Evolutionary conservation across 495 filamentous ascomycete species (phyloP).

Genomic region (Beverwykella pulmonaria): DNA sequence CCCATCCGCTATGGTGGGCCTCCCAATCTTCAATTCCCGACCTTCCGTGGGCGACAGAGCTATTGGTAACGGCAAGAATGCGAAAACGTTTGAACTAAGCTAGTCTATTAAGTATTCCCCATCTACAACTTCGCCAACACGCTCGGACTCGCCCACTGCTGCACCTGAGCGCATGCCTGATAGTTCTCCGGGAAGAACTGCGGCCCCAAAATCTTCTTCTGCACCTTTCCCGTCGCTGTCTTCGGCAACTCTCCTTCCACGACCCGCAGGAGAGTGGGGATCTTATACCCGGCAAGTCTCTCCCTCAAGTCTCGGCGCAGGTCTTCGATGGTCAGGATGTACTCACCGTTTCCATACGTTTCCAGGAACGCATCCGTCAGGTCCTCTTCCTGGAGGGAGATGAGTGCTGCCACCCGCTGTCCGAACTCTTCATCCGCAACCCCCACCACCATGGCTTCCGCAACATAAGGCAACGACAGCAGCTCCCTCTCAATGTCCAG

Average conservation of each 20-base stretch:
- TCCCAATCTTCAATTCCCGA: no score
- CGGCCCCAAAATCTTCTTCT: constrained; percentile 55
- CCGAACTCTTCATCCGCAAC: constrained; percentile 53
- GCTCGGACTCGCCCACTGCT: constrained; percentile 43
- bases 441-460: constrained; percentile 53
- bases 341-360: constrained; percentile 27
- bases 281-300: constrained; percentile 52
- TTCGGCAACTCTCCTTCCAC: constrained; percentile 54
- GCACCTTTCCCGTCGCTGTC: constrained; percentile 53
- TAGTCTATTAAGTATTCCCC: not conserved
- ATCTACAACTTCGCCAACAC: constrained; percentile 28
- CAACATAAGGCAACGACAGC: constrained; percentile 46
- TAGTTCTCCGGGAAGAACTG: constrained; percentile 51
- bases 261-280: constrained; percentile 53
- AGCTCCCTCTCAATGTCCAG: constrained; percentile 54
- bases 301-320: constrained; percentile 49
- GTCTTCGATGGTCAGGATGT: constrained; percentile 45
- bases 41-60: no score
- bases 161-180: constrained; percentile 43
- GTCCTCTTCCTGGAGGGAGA: constrained; percentile 45
- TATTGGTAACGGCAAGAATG: not conserved
- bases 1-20: no score
- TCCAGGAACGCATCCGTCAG: constrained; percentile 24
- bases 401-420: constrained; percentile 54
- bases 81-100: not conserved